These are phyloP conservation scores for Lonicera japonica DNA, from an alignment of 129 eudicot genomes.

Conservation along the genomic window DNA sequence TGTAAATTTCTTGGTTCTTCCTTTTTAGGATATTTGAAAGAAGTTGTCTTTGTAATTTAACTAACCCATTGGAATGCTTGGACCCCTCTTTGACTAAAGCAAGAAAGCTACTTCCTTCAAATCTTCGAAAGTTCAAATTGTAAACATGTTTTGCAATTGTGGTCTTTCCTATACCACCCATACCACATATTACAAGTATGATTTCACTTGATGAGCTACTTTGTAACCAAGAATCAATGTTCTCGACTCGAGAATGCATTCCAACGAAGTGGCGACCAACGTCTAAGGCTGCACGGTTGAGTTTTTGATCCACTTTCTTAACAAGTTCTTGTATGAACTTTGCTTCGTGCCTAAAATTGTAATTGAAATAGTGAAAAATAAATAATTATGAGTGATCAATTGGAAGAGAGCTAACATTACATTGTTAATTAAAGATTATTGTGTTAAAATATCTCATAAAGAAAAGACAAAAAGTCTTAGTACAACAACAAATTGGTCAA, in stretches of 20 bases:
- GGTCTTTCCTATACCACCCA: constrained; percentile 18
- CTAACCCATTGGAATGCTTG: background rate
- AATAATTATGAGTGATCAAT: background rate
- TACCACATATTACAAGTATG: background rate
- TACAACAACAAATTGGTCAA: too few relatives aligned
- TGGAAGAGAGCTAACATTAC: too few relatives aligned
- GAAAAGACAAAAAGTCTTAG: too few relatives aligned
- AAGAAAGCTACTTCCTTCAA: background rate
- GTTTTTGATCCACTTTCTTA: constrained; percentile 6
- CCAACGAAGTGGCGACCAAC: constrained; percentile 24
- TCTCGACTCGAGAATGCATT: constrained; percentile 6
- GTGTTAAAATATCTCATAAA: too few relatives aligned
- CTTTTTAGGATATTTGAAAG: constrained; percentile 15
- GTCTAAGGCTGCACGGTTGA: background rate
- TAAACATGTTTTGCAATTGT: constrained; percentile 7
- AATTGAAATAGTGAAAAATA: background rate
- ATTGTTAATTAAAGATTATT: too few relatives aligned
- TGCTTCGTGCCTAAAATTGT: constrained; percentile 3
- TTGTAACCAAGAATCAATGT: constrained; percentile 30
- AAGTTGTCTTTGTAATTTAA: constrained; percentile 18
- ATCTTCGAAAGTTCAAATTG: constrained; percentile 1
- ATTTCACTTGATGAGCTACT: background rate
- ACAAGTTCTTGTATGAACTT: constrained; percentile 19
- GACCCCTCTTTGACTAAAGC: constrained; percentile 3
- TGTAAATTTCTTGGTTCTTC: constrained; percentile 1